phyloP scores from a whole-genome alignment of 805 yeast genomes.

The Zygoascus flipseniorum region DNA sequence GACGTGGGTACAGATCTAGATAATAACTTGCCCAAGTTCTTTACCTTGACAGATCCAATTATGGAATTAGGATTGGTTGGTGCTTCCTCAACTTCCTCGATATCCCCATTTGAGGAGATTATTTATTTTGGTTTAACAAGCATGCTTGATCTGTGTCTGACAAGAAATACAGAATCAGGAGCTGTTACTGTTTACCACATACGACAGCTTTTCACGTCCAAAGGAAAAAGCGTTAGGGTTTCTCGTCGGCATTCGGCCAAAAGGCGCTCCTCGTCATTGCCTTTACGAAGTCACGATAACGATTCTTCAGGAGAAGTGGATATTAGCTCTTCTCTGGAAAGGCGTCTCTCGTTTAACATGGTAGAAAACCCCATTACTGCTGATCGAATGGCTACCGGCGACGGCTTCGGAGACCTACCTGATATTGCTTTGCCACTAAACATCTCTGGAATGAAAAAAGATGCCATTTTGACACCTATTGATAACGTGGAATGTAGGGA shows the following conservation, averaged over 20 bases:
- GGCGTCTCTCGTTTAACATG: constrained; percentile 10
- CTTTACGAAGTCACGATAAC: constrained; percentile 2
- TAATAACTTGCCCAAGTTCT: constrained; percentile 32
- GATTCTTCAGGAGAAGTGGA: constrained; percentile 9
- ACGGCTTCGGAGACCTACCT: not conserved
- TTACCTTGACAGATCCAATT: constrained; percentile 67
- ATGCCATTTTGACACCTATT: constrained; percentile 55
- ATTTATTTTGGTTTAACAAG: constrained; percentile 43
- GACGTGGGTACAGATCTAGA: constrained; percentile 21
- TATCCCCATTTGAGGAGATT: constrained; percentile 50
- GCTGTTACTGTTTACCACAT: constrained; percentile 48
- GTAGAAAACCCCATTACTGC: constrained; percentile 15
- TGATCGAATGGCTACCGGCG: constrained; percentile 11
- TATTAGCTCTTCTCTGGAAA: constrained; percentile 12
- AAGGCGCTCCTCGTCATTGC: constrained; percentile 13
- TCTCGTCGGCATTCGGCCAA: constrained; percentile 6
- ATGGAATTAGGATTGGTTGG: constrained; percentile 64
- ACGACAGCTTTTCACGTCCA: constrained; percentile 29
- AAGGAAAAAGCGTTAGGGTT: not conserved
- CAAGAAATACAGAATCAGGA: constrained; percentile 41
- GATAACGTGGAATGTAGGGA: constrained; percentile 24
- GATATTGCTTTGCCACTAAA: not conserved
- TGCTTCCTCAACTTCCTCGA: constrained; percentile 60
- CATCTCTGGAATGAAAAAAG: constrained; percentile 42
- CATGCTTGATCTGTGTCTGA: constrained; percentile 42